Evolutionary conservation across 306 rosid species (phyloP), one percentile per base, ranked within the genome.

Genomic region (Castanea sativa): DNA sequence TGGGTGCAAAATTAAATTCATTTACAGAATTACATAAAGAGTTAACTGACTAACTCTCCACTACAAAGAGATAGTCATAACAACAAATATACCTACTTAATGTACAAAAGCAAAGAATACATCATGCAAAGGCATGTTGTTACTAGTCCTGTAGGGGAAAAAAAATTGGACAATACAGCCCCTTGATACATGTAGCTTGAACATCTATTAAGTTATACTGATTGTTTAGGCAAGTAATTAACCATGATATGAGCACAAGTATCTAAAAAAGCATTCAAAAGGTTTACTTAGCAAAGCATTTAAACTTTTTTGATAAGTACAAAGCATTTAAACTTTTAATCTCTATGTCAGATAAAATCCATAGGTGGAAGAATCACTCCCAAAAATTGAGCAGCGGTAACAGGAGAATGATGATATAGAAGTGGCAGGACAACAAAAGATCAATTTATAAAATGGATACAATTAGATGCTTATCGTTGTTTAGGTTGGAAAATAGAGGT

Each of bases 1-100:
- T 35, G 10, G 69, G 43, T 61, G 78, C 10, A 30, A 56, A 77
- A 76, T 57, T 60, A 20, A 45, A 43, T 57, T 78, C 27, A 33
- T 60, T 70, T 18, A 67, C 72, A 67, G 6, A 33, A 32, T 9
- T 33, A 10, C 10, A 20, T 18, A 20, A 9, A 67, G 11, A 67
- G 51, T 67, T 10, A 10, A 8, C 27, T 29, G 6, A 6, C 7
- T 10, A 35, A 3, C 27, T 30, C 14, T 18, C 7, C 25, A 33
- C 51, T 33, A 18, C 2, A 67, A 67, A 35, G 2, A 33, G 11
- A 18, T 30, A 29, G 72, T 19, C n/a, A 35, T 19, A 33, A 33
- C 25, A 18, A 8, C 14, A 30, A 29, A 64, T 6, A 15, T 30
- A 30, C 23, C 45, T 64, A 30, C 70, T 64, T 30, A 15, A 64